These are phyloP conservation scores for Aspergillus puulaauensis DNA, from an alignment of 2,329 filamentous ascomycete genomes.

Conservation along the genomic window DNA sequence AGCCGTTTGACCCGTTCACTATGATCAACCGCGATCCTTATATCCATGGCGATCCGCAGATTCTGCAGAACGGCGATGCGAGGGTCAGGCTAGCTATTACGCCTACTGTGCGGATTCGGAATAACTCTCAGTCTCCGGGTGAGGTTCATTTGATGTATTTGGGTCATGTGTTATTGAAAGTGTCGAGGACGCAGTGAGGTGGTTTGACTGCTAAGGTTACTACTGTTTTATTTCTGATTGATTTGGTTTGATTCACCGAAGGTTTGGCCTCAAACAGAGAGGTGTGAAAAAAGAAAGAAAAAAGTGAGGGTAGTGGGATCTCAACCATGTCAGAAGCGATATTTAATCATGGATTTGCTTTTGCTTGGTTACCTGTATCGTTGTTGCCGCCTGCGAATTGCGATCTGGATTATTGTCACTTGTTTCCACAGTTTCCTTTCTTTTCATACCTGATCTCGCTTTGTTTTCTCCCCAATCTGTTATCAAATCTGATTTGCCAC, in stretches of 20 bases:
- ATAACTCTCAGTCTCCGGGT: constrained; percentile 14
- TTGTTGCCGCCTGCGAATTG: background rate
- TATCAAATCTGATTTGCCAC: background rate
- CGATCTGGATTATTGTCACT: background rate
- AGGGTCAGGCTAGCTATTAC: constrained; percentile 23
- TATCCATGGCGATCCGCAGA: constrained; percentile 14
- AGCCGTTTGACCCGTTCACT: constrained; percentile 22
- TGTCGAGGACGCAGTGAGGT: constrained; percentile 1
- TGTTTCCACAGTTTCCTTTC: background rate
- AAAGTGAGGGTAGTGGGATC: background rate
- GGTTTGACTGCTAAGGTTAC: background rate
- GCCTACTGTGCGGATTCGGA: constrained; percentile 21
- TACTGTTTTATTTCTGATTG: background rate
- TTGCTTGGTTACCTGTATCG: background rate
- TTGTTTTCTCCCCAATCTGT: background rate
- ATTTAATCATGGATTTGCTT: background rate
- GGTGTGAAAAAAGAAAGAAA: background rate
- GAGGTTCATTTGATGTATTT: constrained; percentile 15
- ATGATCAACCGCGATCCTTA: constrained; percentile 27
- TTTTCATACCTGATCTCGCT: background rate
- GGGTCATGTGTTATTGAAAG: constrained; percentile 21
- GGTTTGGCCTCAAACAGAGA: background rate
- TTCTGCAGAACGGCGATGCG: constrained; percentile 13
- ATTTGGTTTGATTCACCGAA: background rate
- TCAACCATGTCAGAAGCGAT: background rate